Evolutionary conservation across 1,284 basidiomycete genomes (phyloP), one percentile per base, ranked within the genome.

Genomic region (Tilletia walkeri): DNA sequence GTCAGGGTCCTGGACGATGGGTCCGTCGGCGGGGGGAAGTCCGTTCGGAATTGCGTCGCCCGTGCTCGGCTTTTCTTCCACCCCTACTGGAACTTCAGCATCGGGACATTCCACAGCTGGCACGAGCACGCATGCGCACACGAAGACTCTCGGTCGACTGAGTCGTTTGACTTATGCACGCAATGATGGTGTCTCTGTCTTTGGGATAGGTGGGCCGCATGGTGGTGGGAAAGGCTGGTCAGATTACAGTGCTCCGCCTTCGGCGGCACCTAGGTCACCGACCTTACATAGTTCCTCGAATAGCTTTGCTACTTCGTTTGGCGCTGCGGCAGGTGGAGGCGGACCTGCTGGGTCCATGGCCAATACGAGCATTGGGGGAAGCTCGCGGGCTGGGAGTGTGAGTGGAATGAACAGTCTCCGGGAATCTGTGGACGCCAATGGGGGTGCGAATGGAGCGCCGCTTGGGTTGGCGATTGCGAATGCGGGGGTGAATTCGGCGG

Each of bases 191-290:
- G 59, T 63, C 7, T 63, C 59, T 16, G 59, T 63, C 12, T 63
- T 63, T 34, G 59, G 59, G 12, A 41, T 38, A 20, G 59, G 59
- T 5, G 59, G 59, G 30, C 59, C 59, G 18, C 59, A 63, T 39
- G 59, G 59, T 36, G 59, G 59, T 38, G 59, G 59, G 30, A 63
- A 63, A 20, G 59, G 59, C 12, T 63, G 59, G 59, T 34, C 59
- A 16, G 59, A 63, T 4, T 63, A 63, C 59, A 41, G 59, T 63
- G 36, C 59, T 5, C 38, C 59, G 36, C 30, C 9, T 63, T 56
- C 54, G 20, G 54, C 54, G 20, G 34, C 34, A 39, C 59, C 59
- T 3, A 38, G 59, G 34, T 63, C 59, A 16, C 59, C 59, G n/a
- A 38, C 14, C 4, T 39, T 63, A 3, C 34, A 18, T 20, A 34